Evolutionary conservation across 2,329 filamentous ascomycete genomes (phyloP).

Genomic region (Colletotrichum cordylinicola): DNA sequence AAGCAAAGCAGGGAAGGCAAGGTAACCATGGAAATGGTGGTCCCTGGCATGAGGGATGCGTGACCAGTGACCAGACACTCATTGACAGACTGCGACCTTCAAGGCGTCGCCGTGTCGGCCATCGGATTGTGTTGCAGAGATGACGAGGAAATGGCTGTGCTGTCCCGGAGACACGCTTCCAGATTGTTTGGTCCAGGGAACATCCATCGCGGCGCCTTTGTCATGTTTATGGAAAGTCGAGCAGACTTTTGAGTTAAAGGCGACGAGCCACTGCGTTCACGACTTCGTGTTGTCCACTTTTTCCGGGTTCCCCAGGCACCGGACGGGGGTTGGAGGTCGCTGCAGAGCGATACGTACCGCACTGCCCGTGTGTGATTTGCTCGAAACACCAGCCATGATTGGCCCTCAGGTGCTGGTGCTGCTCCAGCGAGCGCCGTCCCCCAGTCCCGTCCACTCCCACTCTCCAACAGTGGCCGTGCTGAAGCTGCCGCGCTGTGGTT

Average conservation of each 20-base stretch:
- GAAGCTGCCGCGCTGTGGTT: not conserved
- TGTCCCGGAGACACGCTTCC: not conserved
- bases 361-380: not conserved
- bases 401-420: not conserved
- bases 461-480: slow-evolving; percentile 1
- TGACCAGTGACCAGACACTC: not conserved
- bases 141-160: not conserved
- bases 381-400: slow-evolving; percentile 12
- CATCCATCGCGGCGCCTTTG: not conserved
- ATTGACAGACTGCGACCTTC: not conserved
- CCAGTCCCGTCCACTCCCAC: not conserved
- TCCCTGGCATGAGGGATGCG: not conserved
- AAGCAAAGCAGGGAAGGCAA: not conserved
- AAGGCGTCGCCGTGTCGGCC: not conserved
- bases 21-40: slow-evolving; percentile 11
- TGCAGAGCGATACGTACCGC: slow-evolving; percentile 2
- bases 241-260: slow-evolving; percentile 4
- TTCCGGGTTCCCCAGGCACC: slow-evolving; percentile 18
- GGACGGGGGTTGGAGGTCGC: not conserved
- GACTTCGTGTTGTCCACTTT: slow-evolving; percentile 7
- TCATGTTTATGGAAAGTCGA: slow-evolving; percentile 6
- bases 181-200: slow-evolving; percentile 8
- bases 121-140: not conserved
- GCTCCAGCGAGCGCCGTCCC: not conserved
- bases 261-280: not conserved